phyloP scores from a whole-genome alignment of 2,329 filamentous ascomycete species.

The Ophiostoma australiae region DNA sequence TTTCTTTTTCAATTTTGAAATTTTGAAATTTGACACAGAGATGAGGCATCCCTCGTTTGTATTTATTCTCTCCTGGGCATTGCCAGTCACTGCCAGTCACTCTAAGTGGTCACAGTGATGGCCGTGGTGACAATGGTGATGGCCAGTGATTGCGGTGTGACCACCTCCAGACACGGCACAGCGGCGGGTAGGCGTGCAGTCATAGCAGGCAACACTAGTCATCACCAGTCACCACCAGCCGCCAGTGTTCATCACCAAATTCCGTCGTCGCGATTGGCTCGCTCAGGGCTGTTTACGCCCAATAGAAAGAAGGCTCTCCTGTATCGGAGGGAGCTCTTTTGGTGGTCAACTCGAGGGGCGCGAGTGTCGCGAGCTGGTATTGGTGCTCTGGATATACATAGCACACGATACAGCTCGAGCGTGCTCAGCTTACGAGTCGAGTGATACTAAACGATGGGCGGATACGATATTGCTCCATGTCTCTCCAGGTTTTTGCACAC shows the following conservation, averaged over 20 bases:
- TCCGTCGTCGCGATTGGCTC: neutral
- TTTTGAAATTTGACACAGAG: neutral
- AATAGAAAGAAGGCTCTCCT: neutral
- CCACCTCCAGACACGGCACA: neutral
- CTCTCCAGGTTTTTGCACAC: neutral
- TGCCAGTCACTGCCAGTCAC: neutral
- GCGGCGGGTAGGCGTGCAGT: neutral
- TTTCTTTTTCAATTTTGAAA: too few species aligned
- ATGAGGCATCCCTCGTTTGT: neutral
- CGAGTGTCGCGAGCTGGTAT: neutral
- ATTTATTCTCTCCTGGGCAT: too few species aligned
- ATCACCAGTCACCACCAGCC: neutral
- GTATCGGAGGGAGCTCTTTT: neutral
- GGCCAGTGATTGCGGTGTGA: neutral
- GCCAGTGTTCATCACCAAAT: neutral
- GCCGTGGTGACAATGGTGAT: neutral
- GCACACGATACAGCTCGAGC: too few species aligned
- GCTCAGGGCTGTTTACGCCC: neutral
- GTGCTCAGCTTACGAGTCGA: neutral
- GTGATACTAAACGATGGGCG: neutral
- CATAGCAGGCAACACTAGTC: neutral
- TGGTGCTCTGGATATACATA: neutral
- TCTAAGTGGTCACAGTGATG: neutral
- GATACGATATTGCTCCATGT: neutral
- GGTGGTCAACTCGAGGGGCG: neutral